Percentiles rank a stretch among this genome's conserved stretches.
These are phyloP conservation scores for Phytophthora megakarya DNA, from an alignment of 352 stramenopile genomes.

Conservation along the genomic window DNA sequence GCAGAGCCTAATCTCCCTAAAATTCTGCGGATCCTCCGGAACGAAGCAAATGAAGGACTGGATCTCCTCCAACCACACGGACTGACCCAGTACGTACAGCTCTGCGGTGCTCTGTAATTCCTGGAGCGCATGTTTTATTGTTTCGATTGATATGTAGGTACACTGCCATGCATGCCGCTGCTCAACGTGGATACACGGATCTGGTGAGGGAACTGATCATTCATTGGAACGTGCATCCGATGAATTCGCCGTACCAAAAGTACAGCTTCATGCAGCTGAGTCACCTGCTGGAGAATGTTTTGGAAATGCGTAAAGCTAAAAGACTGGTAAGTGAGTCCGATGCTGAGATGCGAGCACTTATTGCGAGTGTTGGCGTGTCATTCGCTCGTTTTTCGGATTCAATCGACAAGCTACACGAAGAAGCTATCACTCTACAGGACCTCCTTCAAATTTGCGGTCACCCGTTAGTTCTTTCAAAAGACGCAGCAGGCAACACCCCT, in stretches of 20 bases:
- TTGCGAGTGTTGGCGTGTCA: slow-evolving; percentile 54
- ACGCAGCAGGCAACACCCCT: slow-evolving; percentile 70
- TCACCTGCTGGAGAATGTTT: slow-evolving; percentile 49
- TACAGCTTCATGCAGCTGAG: slow-evolving; percentile 67
- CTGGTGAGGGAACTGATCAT: slow-evolving; percentile 60
- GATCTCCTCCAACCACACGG: slow-evolving; percentile 72
- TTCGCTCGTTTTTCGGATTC: slow-evolving; percentile 72
- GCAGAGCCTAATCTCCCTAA: slow-evolving; percentile 67
- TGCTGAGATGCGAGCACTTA: slow-evolving; percentile 56
- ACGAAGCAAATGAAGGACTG: slow-evolving; percentile 57
- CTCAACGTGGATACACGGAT: slow-evolving; percentile 75
- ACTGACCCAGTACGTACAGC: slow-evolving; percentile 54
- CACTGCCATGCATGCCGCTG: slow-evolving; percentile 60
- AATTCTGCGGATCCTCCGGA: slow-evolving; percentile 63
- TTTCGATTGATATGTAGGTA: slow-evolving; percentile 33
- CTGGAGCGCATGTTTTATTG: not conserved
- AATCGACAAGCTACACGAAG: slow-evolving; percentile 64
- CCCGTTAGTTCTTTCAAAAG: slow-evolving; percentile 64
- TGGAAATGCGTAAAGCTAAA: slow-evolving; percentile 56
- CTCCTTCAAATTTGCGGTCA: slow-evolving; percentile 76
- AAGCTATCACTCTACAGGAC: slow-evolving; percentile 60
- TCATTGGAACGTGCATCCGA: slow-evolving; percentile 63
- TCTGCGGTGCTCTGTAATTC: not conserved
- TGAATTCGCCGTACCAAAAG: slow-evolving; percentile 65
- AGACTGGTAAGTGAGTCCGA: slow-evolving; percentile 65